Percentiles rank a stretch among this genome's conserved stretches.
Evolutionary conservation across 352 stramenopile species (phyloP).

Genomic region (Thalassiosira livingstoniorum): DNA sequence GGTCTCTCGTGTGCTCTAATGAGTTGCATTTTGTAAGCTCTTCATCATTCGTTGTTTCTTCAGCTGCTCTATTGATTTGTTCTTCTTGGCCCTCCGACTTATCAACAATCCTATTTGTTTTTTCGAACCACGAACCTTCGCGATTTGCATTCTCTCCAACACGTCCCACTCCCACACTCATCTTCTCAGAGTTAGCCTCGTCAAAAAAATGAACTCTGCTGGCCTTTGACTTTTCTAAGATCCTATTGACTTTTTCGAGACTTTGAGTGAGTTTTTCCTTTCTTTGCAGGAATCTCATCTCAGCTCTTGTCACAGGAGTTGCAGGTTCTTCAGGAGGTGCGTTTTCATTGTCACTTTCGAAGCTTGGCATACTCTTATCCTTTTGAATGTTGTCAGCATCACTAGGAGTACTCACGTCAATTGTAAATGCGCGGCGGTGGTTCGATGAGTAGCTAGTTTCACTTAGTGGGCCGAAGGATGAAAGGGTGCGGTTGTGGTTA

Average conservation of each 20-base stretch:
- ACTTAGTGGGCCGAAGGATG: too few relatives aligned
- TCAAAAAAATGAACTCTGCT: constrained; percentile 19
- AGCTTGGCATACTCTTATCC: too few relatives aligned
- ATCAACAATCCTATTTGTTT: too few relatives aligned
- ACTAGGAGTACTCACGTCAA: background rate
- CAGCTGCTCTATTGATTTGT: too few relatives aligned
- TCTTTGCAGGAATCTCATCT: constrained; percentile 35
- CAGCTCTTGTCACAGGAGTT: constrained; percentile 38
- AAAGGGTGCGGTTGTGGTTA: too few relatives aligned
- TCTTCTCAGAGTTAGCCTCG: background rate
- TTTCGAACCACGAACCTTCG: too few relatives aligned
- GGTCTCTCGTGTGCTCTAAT: too few relatives aligned
- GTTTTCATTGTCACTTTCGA: background rate
- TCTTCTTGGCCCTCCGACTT: too few relatives aligned
- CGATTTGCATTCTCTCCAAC: too few relatives aligned
- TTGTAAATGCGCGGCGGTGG: background rate
- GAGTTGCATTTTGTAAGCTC: too few relatives aligned
- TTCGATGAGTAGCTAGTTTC: background rate
- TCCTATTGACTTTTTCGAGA: constrained; percentile 38
- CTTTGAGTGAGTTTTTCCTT: constrained; percentile 41
- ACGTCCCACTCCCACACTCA: too few relatives aligned
- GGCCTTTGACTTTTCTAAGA: constrained; percentile 37
- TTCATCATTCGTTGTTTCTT: too few relatives aligned
- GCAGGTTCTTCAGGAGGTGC: constrained; percentile 16
- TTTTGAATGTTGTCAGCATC: background rate